Percentiles rank a stretch among this genome's conserved stretches.
phyloP scores from a whole-genome alignment of 345 rosid species.

The Atalantia buxifolia region DNA sequence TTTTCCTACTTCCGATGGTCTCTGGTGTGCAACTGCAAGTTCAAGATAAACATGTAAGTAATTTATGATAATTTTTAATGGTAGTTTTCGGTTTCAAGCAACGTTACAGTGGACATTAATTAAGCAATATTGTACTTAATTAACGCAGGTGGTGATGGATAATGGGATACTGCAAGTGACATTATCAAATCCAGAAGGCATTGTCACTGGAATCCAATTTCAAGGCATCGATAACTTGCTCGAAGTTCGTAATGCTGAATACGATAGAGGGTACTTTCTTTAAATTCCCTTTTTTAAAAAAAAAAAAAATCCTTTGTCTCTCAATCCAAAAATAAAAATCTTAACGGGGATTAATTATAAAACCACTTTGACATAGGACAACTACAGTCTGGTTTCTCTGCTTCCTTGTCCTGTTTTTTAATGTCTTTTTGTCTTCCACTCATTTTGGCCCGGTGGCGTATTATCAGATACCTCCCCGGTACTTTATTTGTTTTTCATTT shows the following conservation, averaged over 20 bases:
- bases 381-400: neutral
- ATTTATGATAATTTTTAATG: too few relatives aligned
- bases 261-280: slow-evolving; percentile 62
- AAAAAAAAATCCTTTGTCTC: neutral
- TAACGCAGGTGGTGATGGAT: slow-evolving; percentile 70
- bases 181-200: slow-evolving; percentile 70
- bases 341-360: neutral
- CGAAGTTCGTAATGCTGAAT: slow-evolving; percentile 71
- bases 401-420: neutral
- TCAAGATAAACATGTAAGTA: slow-evolving; percentile 32
- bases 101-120: too few relatives aligned
- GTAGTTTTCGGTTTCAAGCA: too few relatives aligned
- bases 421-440: neutral
- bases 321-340: neutral
- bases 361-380: neutral
- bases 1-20: neutral
- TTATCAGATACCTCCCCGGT: neutral
- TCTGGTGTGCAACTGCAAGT: slow-evolving; percentile 19
- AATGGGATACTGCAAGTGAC: slow-evolving; percentile 72
- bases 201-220: slow-evolving; percentile 62
- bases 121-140: too few relatives aligned
- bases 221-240: slow-evolving; percentile 75
- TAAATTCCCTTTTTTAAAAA: neutral
- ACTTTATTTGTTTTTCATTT: neutral
- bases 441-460: neutral